These are phyloP conservation scores for Pezicula carpinea DNA, from an alignment of 2,329 filamentous ascomycete species.

Conservation along the genomic window DNA sequence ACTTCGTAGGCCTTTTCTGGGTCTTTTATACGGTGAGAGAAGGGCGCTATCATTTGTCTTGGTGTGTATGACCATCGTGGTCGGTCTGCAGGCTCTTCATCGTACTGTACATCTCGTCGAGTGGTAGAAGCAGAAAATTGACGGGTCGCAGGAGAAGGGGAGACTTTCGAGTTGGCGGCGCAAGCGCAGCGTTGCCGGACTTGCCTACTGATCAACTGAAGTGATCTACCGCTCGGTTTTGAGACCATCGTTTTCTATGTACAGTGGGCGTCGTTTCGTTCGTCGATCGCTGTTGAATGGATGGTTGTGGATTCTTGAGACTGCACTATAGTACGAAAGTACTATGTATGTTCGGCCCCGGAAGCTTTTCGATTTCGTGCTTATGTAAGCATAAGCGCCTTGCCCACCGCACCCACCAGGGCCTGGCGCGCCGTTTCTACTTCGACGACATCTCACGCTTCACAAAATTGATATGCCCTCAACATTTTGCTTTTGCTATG, in stretches of 20 bases:
- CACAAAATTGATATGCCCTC: conserved; percentile 7
- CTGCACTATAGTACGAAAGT: too few species aligned
- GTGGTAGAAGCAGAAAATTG: conserved; percentile 21
- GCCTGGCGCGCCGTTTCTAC: neutral
- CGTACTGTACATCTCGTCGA: conserved; percentile 25
- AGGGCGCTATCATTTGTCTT: conserved; percentile 62
- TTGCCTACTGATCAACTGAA: conserved; percentile 30
- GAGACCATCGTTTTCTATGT: conserved; percentile 38
- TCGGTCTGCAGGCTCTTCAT: conserved; percentile 30
- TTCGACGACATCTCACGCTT: neutral
- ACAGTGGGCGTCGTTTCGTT: neutral
- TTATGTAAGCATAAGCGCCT: neutral
- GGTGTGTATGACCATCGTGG: conserved; percentile 72
- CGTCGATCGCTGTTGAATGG: too few species aligned
- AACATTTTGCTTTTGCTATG: conserved; percentile 15
- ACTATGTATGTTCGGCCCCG: too few species aligned
- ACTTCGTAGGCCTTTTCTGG: conserved; percentile 55
- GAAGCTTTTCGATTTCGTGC: too few species aligned
- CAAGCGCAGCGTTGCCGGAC: conserved; percentile 22
- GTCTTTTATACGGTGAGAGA: conserved; percentile 54
- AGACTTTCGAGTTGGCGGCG: conserved; percentile 12
- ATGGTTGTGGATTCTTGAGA: too few species aligned
- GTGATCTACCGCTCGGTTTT: conserved; percentile 36
- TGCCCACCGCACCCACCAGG: neutral
- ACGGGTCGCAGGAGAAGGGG: conserved; percentile 13